Base-by-base conservation (phyloP, 345 rosid genomes). In the Toxicodendron radicans region DNA sequence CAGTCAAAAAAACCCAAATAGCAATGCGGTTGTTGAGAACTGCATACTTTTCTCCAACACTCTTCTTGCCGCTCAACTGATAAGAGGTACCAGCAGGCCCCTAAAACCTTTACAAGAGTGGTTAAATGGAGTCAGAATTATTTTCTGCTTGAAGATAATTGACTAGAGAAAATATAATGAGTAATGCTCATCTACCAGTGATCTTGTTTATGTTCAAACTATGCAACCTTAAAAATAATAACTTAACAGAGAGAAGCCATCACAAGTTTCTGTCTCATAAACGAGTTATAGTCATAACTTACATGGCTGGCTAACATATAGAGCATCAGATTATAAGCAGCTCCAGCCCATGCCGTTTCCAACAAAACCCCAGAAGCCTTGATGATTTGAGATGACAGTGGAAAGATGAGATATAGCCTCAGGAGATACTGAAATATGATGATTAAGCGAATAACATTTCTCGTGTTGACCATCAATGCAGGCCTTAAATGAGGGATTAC, bases 251-350 rank as follows among this genome's bases (percentile, higher is more conserved):
- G 24, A 17, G 18, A 14, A 68, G 5, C 52, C 12, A 18, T 6
- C 7, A 18, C 52, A 64, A 54, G 17, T 33, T 52, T 63, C 60
- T 32, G 58, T 32, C 14, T 16, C 21, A 2, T 49, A 62, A 52
- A 63, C 35, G 67, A 73, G 20, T 52, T 4, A 35, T n/a, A 58
- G 52, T 35, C 38, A 7, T 35, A 27, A 58, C 83, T 85, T 74
- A 87, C 87, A 80, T 87, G 89, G 79, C 88, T 87, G 46, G 86
- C 89, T 71, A 87, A 72, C 82, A 82, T 74, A 74, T 76, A 87
- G 4, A 85, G 83, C 85, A 83, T 69, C 51, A 87, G 78, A 77
- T 87, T 81, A 66, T 79, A 87, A 43, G 87, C 87, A 13, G 91
- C 86, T 12, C 88, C 88, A 14, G 84, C 87, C 91, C 88, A 87